Evolutionary conservation across 2,329 filamentous ascomycete genomes (phyloP).

Genomic region (Raffaelea arxii): DNA sequence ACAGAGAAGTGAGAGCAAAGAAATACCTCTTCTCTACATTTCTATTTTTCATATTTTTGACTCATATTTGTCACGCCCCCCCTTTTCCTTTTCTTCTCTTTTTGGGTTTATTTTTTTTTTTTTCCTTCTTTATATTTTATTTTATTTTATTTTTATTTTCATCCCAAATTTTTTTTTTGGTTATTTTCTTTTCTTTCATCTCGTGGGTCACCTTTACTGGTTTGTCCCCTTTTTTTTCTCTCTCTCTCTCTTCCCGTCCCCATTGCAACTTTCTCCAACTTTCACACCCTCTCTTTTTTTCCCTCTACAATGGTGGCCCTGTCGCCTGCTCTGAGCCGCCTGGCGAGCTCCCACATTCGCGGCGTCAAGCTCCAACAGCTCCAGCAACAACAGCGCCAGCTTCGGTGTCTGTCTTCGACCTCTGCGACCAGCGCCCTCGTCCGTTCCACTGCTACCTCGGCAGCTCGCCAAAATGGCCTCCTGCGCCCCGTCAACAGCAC

Average conservation of each 20-base stretch:
- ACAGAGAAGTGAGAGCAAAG: neutral
- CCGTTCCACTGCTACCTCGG: conserved; percentile 3
- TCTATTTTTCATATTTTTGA: too few relatives aligned
- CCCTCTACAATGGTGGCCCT: conserved; percentile 20
- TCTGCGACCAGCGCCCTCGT: conserved; percentile 12
- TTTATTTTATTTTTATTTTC: neutral
- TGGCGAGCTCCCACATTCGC: conserved; percentile 19
- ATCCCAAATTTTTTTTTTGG: neutral
- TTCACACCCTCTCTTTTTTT: neutral
- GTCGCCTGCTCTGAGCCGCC: conserved; percentile 21
- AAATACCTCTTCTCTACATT: too few relatives aligned
- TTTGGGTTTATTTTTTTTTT: neutral
- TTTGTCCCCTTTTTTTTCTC: neutral
- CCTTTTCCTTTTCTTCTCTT: neutral
- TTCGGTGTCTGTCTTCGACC: conserved; percentile 18
- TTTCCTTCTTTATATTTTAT: neutral
- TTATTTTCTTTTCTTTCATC: neutral
- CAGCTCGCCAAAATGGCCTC: conserved; percentile 11
- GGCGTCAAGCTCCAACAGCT: conserved; percentile 12
- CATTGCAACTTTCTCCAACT: neutral
- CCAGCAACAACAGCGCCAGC: conserved; percentile 9
- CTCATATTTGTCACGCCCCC: too few relatives aligned
- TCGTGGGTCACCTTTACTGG: neutral
- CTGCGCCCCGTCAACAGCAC: conserved; percentile 15
- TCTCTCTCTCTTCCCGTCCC: neutral